These are phyloP conservation scores for Coemansia sp. DNA, from an alignment of 192 early-diverging fungal genomes.

Conservation along the genomic window DNA sequence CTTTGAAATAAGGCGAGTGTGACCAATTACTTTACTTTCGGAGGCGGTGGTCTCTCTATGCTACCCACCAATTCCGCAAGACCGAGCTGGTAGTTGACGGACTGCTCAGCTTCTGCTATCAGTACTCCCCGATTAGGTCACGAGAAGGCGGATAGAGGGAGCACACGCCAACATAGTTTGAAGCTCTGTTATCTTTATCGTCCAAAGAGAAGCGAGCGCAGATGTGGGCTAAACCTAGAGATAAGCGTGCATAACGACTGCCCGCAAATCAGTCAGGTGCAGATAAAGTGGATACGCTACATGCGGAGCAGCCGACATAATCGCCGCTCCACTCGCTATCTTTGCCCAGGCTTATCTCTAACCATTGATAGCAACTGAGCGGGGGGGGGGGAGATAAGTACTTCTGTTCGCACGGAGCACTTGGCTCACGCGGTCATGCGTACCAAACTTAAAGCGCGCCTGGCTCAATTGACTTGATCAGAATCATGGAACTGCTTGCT, in stretches of 20 bases:
- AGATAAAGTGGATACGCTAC: neutral
- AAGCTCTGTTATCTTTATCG: neutral
- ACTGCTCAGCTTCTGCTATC: neutral
- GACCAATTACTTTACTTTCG: neutral
- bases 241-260: conserved; percentile 1
- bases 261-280: conserved; percentile 1
- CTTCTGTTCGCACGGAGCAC: neutral
- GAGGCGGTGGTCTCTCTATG: neutral
- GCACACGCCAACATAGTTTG: neutral
- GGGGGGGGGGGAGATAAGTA: neutral
- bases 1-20: neutral
- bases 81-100: neutral
- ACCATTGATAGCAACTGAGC: neutral
- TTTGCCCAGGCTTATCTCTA: neutral
- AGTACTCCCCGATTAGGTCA: neutral
- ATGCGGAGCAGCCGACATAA: neutral
- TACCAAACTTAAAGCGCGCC: neutral
- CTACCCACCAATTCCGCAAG: neutral
- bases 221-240: neutral
- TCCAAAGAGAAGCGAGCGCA: neutral
- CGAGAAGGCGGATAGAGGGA: neutral
- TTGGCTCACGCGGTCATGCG: neutral
- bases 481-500: neutral
- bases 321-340: neutral
- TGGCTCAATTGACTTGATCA: neutral